Conservation (phyloP, 176 grass and related monocot species). For the Carex myosuroides region DNA sequence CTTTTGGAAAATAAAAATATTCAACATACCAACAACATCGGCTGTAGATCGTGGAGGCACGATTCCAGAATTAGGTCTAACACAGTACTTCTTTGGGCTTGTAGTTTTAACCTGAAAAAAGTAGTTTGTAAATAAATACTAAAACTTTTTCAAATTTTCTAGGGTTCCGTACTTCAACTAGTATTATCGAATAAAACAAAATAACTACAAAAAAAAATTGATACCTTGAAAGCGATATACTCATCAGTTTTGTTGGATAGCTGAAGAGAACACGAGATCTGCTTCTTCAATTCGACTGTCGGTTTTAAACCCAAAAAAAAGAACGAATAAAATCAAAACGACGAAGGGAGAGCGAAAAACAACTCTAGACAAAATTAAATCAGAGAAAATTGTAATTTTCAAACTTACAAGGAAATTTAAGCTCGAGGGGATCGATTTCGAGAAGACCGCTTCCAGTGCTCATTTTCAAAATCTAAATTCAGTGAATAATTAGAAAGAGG, state of each 20-base stretch:
- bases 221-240: constrained; percentile 75
- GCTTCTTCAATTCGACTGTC: constrained; percentile 75
- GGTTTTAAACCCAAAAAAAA: constrained; percentile 3
- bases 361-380: neutral
- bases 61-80: constrained; percentile 72
- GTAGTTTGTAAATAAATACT: constrained; percentile 10
- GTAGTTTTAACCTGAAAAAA: constrained; percentile 83
- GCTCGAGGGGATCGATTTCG: constrained; percentile 64
- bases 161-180: neutral
- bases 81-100: constrained; percentile 92
- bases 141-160: neutral
- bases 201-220: neutral
- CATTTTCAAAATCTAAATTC: constrained; percentile 29
- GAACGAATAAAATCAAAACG: neutral
- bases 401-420: constrained; percentile 61
- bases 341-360: neutral
- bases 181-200: neutral
- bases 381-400: neutral
- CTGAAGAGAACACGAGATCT: constrained; percentile 86
- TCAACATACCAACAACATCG: constrained; percentile 56
- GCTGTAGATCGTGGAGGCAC: constrained; percentile 63
- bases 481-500: neutral
- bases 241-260: constrained; percentile 64
- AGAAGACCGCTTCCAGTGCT: constrained; percentile 44
- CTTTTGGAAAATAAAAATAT: neutral